Base-by-base conservation (phyloP, 108 stramenopile species). In the Pseudonitzschia multiseries region DNA sequence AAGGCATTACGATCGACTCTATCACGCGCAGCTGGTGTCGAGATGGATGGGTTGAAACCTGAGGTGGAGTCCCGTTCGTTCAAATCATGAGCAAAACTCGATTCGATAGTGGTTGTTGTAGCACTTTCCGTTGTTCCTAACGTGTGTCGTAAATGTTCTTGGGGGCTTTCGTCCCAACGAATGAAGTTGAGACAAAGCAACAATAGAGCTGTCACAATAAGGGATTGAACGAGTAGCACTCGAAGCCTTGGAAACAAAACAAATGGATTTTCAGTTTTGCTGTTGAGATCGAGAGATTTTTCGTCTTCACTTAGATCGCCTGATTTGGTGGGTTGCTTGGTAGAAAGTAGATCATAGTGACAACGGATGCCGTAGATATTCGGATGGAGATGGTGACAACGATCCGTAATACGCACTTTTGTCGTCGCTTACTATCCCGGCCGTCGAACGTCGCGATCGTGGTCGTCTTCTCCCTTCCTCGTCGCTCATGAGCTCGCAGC, bases 201-300 rank as follows among this genome's bases (percentile, higher is more conserved):
- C 12, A 33, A 65, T 0, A 65, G 0, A 17, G 40, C 36, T 24
- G 64, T 65, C 64, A 65, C 12, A 20, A 65, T 6, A n/a, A 42
- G n/a, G 17, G 64, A 65, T 20, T 65, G 64, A 18, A 65, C n/a
- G 64, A 41, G 64, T 8, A 65, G n/a, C 64, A 17, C 32, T 22
- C 6, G 29, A n/a, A 13, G 6, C 0, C 18, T 3, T n/a, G 64
- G 64, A 43, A 65, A 65, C 8, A 65, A 3, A 0, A 43, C 36
- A 18, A 65, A 20, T 41, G 3, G 20, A 43, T 40, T 36, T n/a
- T 27, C 64, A 8, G 1, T 62, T 62, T 20, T 28, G 18, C 22
- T 6, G 61, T 62, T 62, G 61, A 8, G 3, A 62, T 36, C 36
- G 36, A 36, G 36, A 36, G 4, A 5, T 2, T 36, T 36, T 36